Evolutionary conservation across 306 rosid genomes (phyloP).

Genomic region (Luffa aegyptiaca): DNA sequence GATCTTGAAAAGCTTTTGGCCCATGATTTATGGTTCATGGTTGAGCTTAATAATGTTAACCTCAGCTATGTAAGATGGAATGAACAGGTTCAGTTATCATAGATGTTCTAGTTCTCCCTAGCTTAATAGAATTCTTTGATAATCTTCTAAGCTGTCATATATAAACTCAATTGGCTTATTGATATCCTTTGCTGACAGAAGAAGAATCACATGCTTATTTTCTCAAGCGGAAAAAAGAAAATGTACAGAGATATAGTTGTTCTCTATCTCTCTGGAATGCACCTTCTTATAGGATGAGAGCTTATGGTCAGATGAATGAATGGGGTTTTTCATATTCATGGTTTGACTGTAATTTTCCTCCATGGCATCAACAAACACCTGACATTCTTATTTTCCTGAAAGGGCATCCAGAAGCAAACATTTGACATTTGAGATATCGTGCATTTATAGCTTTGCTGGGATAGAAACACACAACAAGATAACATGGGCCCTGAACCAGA

Average conservation of each 20-base stretch:
- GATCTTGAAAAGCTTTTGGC: background rate
- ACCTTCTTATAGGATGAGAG: conserved; percentile 42
- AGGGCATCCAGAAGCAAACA: background rate
- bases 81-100: background rate
- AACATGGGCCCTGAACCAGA: background rate
- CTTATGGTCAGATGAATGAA: background rate
- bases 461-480: background rate
- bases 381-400: background rate
- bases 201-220: background rate
- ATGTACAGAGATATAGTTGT: conserved; percentile 56
- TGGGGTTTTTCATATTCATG: background rate
- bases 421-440: conserved; percentile 15
- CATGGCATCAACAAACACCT: background rate
- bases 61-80: background rate
- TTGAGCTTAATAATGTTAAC: background rate
- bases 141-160: background rate
- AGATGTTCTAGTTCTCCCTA: background rate
- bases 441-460: background rate
- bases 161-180: background rate
- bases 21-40: background rate
- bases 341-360: background rate
- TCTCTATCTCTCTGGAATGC: conserved; percentile 70
- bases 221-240: background rate
- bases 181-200: background rate
- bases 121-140: background rate